These are phyloP conservation scores for Diaporthe capsici DNA, from an alignment of 2,329 filamentous ascomycete species.

Conservation along the genomic window DNA sequence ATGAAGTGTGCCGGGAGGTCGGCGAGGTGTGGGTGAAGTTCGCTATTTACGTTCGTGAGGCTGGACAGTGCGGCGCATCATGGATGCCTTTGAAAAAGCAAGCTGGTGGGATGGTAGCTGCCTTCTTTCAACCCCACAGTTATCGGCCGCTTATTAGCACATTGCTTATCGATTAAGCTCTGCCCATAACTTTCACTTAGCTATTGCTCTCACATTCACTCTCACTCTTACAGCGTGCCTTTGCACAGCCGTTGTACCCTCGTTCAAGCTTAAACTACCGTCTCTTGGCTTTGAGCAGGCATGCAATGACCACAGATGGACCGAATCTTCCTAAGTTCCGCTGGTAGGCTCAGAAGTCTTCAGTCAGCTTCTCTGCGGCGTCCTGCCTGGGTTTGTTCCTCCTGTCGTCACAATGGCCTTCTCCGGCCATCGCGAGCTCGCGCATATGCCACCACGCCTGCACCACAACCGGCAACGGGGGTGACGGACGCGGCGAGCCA, in stretches of 20 bases:
- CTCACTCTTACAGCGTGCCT: neutral
- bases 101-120: neutral
- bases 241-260: neutral
- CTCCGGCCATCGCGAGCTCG: slow-evolving; percentile 27
- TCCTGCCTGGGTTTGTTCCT: slow-evolving; percentile 34
- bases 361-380: slow-evolving; percentile 23
- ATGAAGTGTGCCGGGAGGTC: neutral
- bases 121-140: slow-evolving; percentile 7
- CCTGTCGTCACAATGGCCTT: slow-evolving; percentile 37
- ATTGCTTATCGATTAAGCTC: slow-evolving; percentile 39
- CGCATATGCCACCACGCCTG: slow-evolving; percentile 8
- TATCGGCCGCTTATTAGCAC: slow-evolving; percentile 33
- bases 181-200: neutral
- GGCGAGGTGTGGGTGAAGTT: neutral
- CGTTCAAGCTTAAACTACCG: neutral
- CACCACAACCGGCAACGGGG: neutral
- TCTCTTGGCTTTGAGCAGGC: neutral
- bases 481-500: neutral
- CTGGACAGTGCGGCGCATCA: slow-evolving; percentile 42
- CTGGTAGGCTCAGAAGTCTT: slow-evolving; percentile 37
- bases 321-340: slow-evolving; percentile 33
- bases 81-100: neutral
- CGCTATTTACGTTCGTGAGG: neutral
- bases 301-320: slow-evolving; percentile 38
- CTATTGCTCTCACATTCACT: neutral